Evolutionary conservation across 192 early-diverging fungal species (phyloP), one percentile per base, ranked within the genome.

Genomic region (Diversispora eburnea): DNA sequence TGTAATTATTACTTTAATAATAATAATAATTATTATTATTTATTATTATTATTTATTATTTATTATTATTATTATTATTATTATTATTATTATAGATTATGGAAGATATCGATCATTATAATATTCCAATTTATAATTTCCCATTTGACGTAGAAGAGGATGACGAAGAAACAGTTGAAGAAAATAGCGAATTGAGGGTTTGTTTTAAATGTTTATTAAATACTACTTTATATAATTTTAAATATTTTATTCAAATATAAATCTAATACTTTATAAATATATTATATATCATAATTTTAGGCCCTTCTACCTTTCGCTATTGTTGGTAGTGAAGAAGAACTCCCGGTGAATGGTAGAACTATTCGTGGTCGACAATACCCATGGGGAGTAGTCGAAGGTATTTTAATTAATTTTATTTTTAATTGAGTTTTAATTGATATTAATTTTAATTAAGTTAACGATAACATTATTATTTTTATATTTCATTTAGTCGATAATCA

Each of bases 121-220:
- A 92, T 66, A 98, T 99, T 74, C 95, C 95, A 46, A 94, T 98
- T 77, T 99, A 96, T 84, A 94, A 93, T 83, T 99, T 99, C 84
- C 98, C 98, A 58, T 91, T 91, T 74, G 91, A 96, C 69, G 89
- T 90, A 22, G 96, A 99, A 70, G 96, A 97, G 75, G 97, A 97
- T 78, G 98, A 98, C 75, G 97, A 99, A 80, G 98, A 99, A 77
- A 97, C 93, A 3, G 88, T 94, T 59, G 98, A 99, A 80, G 96
- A 99, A 82, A 99, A 98, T 84, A 89, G 92, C 65, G 95, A 97
- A 84, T 86, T 99, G 70, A 85, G 96, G 74, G 70, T 72, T 48
- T 48, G 17, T 25, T n/a, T 42, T 56, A 22, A 39, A 8, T 64
- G 8, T 49, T 19, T 13, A 3, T 41, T 66, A 17, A n/a, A 48